These are phyloP conservation scores for Turnera subulata DNA, from an alignment of 345 rosid genomes.

Conservation along the genomic window DNA sequence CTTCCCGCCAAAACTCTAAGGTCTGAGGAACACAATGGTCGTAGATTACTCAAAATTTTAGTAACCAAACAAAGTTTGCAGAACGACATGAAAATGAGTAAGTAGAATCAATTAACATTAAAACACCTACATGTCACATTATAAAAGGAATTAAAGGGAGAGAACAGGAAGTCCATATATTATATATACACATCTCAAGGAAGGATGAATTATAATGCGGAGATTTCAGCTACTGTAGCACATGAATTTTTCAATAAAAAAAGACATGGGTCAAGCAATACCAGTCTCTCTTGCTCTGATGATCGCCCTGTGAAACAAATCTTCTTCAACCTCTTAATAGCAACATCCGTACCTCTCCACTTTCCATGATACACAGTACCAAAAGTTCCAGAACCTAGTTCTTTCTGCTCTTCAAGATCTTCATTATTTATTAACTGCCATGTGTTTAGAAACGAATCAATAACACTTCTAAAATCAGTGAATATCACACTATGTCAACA, in stretches of 20 bases:
- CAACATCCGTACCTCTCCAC: conserved; percentile 99
- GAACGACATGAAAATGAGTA: too few relatives aligned
- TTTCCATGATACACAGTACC: conserved; percentile 99
- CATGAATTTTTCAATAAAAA: too few relatives aligned
- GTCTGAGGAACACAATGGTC: conserved; percentile 36
- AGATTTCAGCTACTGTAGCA: not conserved
- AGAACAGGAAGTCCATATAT: not conserved
- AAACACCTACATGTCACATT: not conserved
- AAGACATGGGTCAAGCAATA: conserved; percentile 19
- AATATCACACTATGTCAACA: not conserved
- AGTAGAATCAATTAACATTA: too few relatives aligned
- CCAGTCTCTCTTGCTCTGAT: conserved; percentile 94
- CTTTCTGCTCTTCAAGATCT: conserved; percentile 92
- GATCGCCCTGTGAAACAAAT: conserved; percentile 89
- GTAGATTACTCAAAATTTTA: conserved; percentile 2
- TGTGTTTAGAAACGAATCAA: conserved; percentile 4
- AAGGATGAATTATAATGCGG: not conserved
- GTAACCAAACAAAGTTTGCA: not conserved
- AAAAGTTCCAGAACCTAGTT: conserved; percentile 94
- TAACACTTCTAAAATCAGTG: conserved; percentile 2
- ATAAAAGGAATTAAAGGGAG: not conserved
- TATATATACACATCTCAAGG: too few relatives aligned
- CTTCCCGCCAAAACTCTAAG: conserved; percentile 84
- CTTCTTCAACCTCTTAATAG: conserved; percentile 91
- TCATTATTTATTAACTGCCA: conserved; percentile 76